These are phyloP conservation scores for Taiozyma sp. DNA, from an alignment of 1,139 yeast species.

Conservation along the genomic window DNA sequence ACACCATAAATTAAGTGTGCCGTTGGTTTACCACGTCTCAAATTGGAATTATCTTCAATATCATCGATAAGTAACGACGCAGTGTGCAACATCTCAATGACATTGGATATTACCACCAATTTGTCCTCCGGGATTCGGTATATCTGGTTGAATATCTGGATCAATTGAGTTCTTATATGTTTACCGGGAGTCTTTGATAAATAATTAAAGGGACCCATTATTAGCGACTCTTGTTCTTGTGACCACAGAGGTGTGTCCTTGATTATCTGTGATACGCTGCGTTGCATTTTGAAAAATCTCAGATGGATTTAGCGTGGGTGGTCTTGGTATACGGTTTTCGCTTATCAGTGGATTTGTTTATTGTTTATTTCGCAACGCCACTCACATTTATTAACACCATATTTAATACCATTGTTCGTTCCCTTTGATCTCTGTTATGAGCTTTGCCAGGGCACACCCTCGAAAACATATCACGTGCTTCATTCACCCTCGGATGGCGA, in stretches of 20 bases:
- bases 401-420: no score
- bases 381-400: no score
- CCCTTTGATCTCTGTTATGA: no score
- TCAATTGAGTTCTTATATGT: slow-evolving; percentile 44
- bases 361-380: no score
- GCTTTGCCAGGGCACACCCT: no score
- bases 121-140: slow-evolving; percentile 35
- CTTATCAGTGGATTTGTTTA: no score
- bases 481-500: no score
- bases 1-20: slow-evolving; percentile 75
- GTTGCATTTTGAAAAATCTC: not conserved
- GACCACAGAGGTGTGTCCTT: slow-evolving; percentile 6
- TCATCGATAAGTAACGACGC: slow-evolving; percentile 76
- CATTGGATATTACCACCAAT: slow-evolving; percentile 34
- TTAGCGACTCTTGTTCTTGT: slow-evolving; percentile 10
- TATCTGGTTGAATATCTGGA: slow-evolving; percentile 46
- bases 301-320: no score
- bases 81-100: slow-evolving; percentile 57
- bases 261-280: not conserved
- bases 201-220: slow-evolving; percentile 50
- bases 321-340: no score
- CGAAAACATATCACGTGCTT: no score
- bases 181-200: slow-evolving; percentile 51
- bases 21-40: slow-evolving; percentile 72
- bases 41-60: slow-evolving; percentile 71